Percentiles rank a stretch among this genome's conserved stretches.
Evolutionary conservation across 2,329 filamentous ascomycete genomes (phyloP).

Genomic region (Apiospora malaysiana): DNA sequence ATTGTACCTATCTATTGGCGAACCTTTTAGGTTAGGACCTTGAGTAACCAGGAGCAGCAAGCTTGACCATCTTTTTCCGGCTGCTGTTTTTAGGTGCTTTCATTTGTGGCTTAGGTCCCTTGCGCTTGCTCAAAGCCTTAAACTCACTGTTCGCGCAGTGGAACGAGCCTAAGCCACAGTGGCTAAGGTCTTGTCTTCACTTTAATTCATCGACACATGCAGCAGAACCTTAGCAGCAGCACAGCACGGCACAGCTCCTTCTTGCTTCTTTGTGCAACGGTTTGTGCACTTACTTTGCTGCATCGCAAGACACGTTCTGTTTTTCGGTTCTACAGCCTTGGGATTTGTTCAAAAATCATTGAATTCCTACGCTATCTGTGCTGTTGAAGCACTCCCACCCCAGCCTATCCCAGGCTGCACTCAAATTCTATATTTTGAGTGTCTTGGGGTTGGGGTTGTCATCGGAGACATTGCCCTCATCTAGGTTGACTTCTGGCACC

Average conservation of each 20-base stretch:
- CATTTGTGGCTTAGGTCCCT: neutral
- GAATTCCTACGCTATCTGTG: neutral
- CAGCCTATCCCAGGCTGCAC: neutral
- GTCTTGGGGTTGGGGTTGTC: neutral
- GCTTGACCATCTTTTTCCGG: neutral
- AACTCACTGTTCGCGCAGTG: neutral
- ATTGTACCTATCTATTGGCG: slow-evolving; percentile 9
- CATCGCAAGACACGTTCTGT: neutral
- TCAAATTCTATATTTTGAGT: slow-evolving; percentile 1
- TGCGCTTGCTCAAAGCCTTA: neutral
- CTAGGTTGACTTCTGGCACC: slow-evolving; percentile 17
- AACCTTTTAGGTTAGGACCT: neutral
- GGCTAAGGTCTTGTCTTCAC: neutral
- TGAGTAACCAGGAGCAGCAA: neutral
- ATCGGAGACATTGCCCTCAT: slow-evolving; percentile 10
- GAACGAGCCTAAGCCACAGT: neutral
- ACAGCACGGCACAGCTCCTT: neutral
- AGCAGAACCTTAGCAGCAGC: too few species aligned
- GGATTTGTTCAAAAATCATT: neutral
- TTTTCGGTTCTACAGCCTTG: neutral
- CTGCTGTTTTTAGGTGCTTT: neutral
- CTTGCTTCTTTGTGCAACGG: neutral
- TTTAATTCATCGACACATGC: slow-evolving; percentile 9
- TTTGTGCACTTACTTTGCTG: neutral
- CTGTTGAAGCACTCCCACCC: slow-evolving; percentile 7